A percentile compares a stretch with the other conserved stretches of the same genome.
Conservation (phyloP, 208 protist species). For the Trypanosoma avium region DNA sequence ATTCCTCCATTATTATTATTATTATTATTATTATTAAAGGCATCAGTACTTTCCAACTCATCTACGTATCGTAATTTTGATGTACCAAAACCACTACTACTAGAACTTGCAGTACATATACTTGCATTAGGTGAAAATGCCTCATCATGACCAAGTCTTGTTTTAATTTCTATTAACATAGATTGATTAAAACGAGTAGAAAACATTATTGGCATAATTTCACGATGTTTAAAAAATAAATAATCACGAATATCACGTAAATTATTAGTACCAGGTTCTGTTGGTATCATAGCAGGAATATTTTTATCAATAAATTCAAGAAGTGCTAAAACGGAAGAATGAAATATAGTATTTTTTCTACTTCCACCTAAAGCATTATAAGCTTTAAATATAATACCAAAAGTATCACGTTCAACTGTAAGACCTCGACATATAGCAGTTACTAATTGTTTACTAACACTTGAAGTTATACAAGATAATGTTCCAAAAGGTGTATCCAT, state of each 20-base stretch:
- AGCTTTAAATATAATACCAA: slow-evolving; percentile 50
- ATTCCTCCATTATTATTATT: not conserved
- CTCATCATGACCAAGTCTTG: slow-evolving; percentile 51
- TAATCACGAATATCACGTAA: slow-evolving; percentile 62
- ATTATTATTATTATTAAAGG: not conserved
- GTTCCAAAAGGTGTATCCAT: too few relatives aligned
- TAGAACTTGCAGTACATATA: slow-evolving; percentile 50
- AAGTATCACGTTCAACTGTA: slow-evolving; percentile 63
- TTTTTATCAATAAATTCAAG: slow-evolving; percentile 47
- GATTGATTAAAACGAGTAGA: slow-evolving; percentile 40
- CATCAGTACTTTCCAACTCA: slow-evolving; percentile 50
- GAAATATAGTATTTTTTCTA: slow-evolving; percentile 59
- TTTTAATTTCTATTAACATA: slow-evolving; percentile 39
- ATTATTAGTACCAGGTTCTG: slow-evolving; percentile 20
- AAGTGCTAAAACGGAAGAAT: slow-evolving; percentile 51
- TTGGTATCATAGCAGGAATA: not conserved
- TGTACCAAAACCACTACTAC: slow-evolving; percentile 40
- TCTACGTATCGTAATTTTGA: slow-evolving; percentile 71
- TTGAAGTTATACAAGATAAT: too few relatives aligned
- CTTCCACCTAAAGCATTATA: slow-evolving; percentile 54
- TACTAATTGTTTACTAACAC: slow-evolving; percentile 31
- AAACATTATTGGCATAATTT: slow-evolving; percentile 43
- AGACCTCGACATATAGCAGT: slow-evolving; percentile 55
- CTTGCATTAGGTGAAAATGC: slow-evolving; percentile 45
- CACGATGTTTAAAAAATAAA: slow-evolving; percentile 52